A percentile compares a stretch with the other conserved stretches of the same genome.
Conservation (phyloP, 2,329 filamentous ascomycete genomes). For the Claviceps maximensis region DNA sequence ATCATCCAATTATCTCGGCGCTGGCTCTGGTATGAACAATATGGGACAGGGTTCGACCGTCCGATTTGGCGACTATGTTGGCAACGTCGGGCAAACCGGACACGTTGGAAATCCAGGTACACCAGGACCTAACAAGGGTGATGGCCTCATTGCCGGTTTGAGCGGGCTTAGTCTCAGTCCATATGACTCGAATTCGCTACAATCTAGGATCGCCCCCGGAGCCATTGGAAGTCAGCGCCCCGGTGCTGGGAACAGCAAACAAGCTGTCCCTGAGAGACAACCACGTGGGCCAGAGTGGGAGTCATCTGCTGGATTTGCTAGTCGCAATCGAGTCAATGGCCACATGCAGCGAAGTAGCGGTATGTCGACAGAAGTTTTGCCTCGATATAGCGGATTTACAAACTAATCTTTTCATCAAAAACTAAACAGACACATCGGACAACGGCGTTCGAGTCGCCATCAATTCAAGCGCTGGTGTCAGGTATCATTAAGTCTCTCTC, state of each 20-base stretch:
- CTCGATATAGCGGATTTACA: background rate
- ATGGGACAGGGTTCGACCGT: constrained; percentile 28
- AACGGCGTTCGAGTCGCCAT: constrained; percentile 26
- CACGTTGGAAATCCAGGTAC: constrained; percentile 24
- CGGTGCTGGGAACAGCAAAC: constrained; percentile 29
- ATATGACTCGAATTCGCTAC: constrained; percentile 31
- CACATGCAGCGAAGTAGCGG: constrained; percentile 50
- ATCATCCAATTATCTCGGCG: constrained; percentile 60
- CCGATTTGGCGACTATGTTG: constrained; percentile 34
- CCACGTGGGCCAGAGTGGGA: constrained; percentile 54
- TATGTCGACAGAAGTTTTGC: constrained; percentile 20
- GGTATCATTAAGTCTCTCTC: constrained; percentile 21
- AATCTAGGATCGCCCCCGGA: constrained; percentile 36
- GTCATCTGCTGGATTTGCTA: constrained; percentile 36
- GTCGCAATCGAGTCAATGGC: constrained; percentile 42
- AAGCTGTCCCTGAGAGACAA: constrained; percentile 45
- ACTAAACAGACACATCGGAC: constrained; percentile 28
- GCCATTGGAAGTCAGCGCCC: constrained; percentile 55
- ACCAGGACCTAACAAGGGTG: constrained; percentile 25
- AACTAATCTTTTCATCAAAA: background rate
- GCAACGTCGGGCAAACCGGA: constrained; percentile 22
- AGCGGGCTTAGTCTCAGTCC: constrained; percentile 37
- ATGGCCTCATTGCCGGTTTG: constrained; percentile 34
- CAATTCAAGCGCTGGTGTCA: constrained; percentile 20
- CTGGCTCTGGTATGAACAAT: constrained; percentile 37